Base-by-base conservation (phyloP, 2,329 filamentous ascomycete genomes). In the Aspergillus sp. region DNA sequence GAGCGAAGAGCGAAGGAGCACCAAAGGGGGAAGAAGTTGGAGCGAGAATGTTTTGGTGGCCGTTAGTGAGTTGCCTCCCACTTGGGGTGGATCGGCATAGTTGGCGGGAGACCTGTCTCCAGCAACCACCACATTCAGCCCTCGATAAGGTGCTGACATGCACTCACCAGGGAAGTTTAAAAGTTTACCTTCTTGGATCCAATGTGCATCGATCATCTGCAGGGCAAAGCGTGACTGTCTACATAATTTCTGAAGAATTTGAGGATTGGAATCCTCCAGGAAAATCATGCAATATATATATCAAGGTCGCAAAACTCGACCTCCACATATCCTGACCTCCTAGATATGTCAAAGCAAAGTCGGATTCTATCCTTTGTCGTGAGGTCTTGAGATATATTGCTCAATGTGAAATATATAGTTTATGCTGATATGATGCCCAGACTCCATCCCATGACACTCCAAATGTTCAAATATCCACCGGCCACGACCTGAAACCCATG, bases 21-120 rank as follows among this genome's bases (percentile, higher is more conserved):
- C 17, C n/a, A n/a, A 48, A 51, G 56, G 67, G 13, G 16, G 16
- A 41, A 47, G 48, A 17, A 29, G 25, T 29, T 29, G 7, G 34
- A 42, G 40, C 19, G 19, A 42, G 40, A 42, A 42, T 38, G 34
- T 38, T 38, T 42, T 42, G 40, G 40, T 42, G 40, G 40, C 40
- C 40, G 13, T 38, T 38, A 38, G 34, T 38, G 16, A n/a, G 7
- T n/a, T 38, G 14, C 14, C 14, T 38, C 16, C 34, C 34, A 17
- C 34, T 32, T 32, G 14, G 7, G 13, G 34, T 13, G 16, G 40
- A 42, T 42, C 40, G 40, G 40, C 40, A 42, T 17, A 38, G 34
- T 6, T 29, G 11, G 25, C 25, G 25, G 25, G 25, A 29, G 16
- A 13, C 34, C n/a, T n/a, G 9, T n/a, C 34, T n/a, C 14, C 34